Percentiles rank a stretch among this genome's conserved stretches.
phyloP scores from a whole-genome alignment of 352 stramenopile species.

The Pythium utonaiense region DNA sequence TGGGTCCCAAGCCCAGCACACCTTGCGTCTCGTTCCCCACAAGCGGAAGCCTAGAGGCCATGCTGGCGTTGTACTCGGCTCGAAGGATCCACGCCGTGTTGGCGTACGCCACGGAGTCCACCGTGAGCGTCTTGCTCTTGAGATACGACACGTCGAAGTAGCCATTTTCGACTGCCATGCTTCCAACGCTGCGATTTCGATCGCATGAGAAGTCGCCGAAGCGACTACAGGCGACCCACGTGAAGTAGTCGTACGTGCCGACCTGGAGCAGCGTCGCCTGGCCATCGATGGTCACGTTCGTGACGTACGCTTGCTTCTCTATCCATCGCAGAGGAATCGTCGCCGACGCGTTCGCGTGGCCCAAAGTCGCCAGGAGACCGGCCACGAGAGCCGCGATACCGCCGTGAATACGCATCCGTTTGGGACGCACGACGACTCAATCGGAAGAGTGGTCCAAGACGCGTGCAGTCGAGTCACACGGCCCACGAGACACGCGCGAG shows the following conservation, averaged over 20 bases:
- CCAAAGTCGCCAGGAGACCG: background rate
- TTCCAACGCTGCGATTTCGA: background rate
- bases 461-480: background rate
- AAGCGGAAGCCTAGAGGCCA: background rate
- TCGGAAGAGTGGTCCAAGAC: background rate
- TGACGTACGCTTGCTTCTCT: slow-evolving; percentile 11
- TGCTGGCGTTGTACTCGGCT: background rate
- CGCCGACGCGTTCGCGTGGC: background rate
- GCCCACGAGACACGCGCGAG: background rate
- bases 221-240: slow-evolving; percentile 8
- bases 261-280: background rate
- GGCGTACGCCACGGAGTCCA: background rate
- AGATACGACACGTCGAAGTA: background rate
- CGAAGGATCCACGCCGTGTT: background rate
- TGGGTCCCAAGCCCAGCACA: background rate
- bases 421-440: background rate
- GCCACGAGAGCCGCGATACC: background rate
- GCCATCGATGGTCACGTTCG: slow-evolving; percentile 6
- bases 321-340: slow-evolving; percentile 8
- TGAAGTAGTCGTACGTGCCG: background rate
- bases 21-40: background rate
- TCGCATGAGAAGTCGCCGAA: background rate
- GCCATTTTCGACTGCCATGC: background rate
- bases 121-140: background rate
- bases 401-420: background rate